These are phyloP conservation scores for Ceratocystis albifundus DNA, from an alignment of 2,329 filamentous ascomycete species.

Conservation along the genomic window DNA sequence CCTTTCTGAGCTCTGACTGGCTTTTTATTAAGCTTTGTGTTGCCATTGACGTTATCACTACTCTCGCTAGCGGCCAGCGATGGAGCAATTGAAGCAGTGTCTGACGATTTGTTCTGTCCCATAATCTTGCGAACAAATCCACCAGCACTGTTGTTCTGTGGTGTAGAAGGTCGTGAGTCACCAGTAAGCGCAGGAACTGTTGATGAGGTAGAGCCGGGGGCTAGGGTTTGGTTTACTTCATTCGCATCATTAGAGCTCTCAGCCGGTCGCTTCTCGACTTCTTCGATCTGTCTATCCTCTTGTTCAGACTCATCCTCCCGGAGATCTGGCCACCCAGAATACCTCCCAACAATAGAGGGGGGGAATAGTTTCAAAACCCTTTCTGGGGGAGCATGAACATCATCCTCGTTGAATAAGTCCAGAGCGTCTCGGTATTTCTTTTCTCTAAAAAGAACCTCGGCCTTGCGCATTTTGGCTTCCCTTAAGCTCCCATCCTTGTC, in stretches of 20 bases:
- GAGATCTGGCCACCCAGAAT: constrained; percentile 46
- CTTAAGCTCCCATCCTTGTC: constrained; percentile 72
- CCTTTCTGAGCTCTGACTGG: constrained; percentile 32
- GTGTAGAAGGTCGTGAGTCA: constrained; percentile 19
- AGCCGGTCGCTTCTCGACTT: constrained; percentile 25
- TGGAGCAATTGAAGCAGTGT: constrained; percentile 27
- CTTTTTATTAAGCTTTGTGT: constrained; percentile 27
- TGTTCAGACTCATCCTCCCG: constrained; percentile 39
- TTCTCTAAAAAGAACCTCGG: constrained; percentile 68
- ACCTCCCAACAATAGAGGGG: constrained; percentile 65
- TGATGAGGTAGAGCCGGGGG: not conserved
- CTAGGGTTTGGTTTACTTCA: not conserved
- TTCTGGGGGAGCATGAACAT: constrained; percentile 80
- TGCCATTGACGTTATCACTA: constrained; percentile 45
- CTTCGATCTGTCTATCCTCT: constrained; percentile 24
- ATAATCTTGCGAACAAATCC: constrained; percentile 47
- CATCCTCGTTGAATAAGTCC: constrained; percentile 73
- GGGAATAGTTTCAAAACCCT: constrained; percentile 79
- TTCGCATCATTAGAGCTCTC: constrained; percentile 10
- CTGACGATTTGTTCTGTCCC: constrained; percentile 26
- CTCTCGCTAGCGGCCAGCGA: constrained; percentile 41
- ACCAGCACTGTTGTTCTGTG: constrained; percentile 27
- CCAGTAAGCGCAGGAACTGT: not conserved
- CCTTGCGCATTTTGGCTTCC: constrained; percentile 84
- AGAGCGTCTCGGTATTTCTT: constrained; percentile 76